Evolutionary conservation across 2,329 filamentous ascomycete genomes (phyloP), one percentile per base, ranked within the genome.

Genomic region (Dothistroma pini): DNA sequence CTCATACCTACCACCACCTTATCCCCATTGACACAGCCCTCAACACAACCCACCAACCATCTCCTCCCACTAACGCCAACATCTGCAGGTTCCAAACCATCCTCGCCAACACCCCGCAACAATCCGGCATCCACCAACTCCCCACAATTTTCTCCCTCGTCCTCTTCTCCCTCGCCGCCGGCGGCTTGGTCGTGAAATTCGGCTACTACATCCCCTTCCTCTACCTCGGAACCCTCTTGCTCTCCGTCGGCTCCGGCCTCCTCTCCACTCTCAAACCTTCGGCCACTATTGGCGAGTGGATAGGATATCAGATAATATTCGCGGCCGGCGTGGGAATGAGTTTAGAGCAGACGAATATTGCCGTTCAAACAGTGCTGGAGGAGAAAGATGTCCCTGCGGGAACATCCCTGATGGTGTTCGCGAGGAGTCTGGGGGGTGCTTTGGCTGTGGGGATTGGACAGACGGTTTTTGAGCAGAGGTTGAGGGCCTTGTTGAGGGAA

Each of bases 161-260:
- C 58, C 56, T 79, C 65, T 60, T 77, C 48, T 75, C 74, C 53
- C 73, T 80, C 61, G 32, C 70, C 4, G 66, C 69, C 22, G 78
- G 78, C 49, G 69, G 68, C 29, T 44, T 68, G 10, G 71, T 77
- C 21, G 76, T 76, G 1, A 60, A 66, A 1, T 65, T 77, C 35
- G 78, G 78, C 21, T 79, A 79, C 70, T 80, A 79, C 70, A 75
- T 75, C 1, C 77, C 77, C 0, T 79, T 79, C 63, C 76, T 80
- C 72, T 69, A 78, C 38, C 34, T 70, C 22, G 74, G 74, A 1
- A 74, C 72, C 1, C 66, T 77, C 12, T 62, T 78, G 58, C 75
- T 77, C 70, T 63, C 74, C 11, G 71, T 79, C 31, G 78, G 77
- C 19, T 74, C 74, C n/a, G 78, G 77, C 25, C 72, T 79, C 19